Evolutionary conservation across 2,329 filamentous ascomycete genomes (phyloP).

Genomic region (Metarhizium anisopliae): DNA sequence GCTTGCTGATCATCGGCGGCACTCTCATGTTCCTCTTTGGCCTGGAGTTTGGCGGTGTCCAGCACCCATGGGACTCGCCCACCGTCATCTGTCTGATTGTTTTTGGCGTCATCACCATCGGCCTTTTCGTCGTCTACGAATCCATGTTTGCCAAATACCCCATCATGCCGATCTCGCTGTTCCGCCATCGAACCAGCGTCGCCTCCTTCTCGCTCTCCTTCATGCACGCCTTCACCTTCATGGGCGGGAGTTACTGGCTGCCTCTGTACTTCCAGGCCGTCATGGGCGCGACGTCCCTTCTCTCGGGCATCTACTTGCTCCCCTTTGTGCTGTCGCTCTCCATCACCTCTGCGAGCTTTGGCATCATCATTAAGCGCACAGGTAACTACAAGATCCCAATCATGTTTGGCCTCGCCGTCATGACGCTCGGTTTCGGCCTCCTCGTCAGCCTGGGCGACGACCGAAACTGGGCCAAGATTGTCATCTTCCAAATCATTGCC

Average conservation of each 20-base stretch:
- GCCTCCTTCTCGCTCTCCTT: slow-evolving; percentile 59
- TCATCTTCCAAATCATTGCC: slow-evolving; percentile 53
- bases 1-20: slow-evolving; percentile 57
- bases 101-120: slow-evolving; percentile 57
- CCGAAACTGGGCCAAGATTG: slow-evolving; percentile 44
- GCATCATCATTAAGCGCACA: slow-evolving; percentile 51
- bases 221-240: slow-evolving; percentile 69
- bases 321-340: slow-evolving; percentile 62
- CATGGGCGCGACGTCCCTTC: slow-evolving; percentile 56
- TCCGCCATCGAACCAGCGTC: slow-evolving; percentile 56
- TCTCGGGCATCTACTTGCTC: slow-evolving; percentile 67
- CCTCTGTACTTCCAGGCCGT: slow-evolving; percentile 80
- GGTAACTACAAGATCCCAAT: slow-evolving; percentile 58
- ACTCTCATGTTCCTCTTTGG: slow-evolving; percentile 82
- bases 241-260: slow-evolving; percentile 69
- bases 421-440: slow-evolving; percentile 56
- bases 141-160: slow-evolving; percentile 66
- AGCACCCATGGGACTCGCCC: slow-evolving; percentile 64
- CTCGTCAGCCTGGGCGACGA: slow-evolving; percentile 52
- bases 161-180: slow-evolving; percentile 66
- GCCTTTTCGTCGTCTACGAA: slow-evolving; percentile 64
- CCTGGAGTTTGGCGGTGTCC: slow-evolving; percentile 73
- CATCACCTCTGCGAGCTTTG: slow-evolving; percentile 47
- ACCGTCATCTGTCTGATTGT: slow-evolving; percentile 70
- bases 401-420: slow-evolving; percentile 45